phyloP scores from a whole-genome alignment of 1,284 basidiomycete species.

The Sporisorium graminicola region DNA sequence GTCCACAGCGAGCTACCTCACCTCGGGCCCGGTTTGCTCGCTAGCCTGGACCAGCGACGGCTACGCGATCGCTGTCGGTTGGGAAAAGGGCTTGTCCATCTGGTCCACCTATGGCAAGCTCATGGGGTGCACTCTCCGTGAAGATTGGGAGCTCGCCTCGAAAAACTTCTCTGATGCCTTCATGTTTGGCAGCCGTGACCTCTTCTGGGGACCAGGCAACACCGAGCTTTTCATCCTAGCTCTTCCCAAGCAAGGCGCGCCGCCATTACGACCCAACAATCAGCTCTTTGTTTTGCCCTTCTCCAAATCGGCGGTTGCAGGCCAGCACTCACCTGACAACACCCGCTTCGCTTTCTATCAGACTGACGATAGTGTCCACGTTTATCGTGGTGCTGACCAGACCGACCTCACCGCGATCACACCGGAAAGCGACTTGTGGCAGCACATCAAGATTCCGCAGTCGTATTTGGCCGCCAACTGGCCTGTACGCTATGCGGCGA shows the following conservation, averaged over 20 bases:
- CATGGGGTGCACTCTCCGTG: slow-evolving; percentile 79
- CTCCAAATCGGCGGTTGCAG: slow-evolving; percentile 91
- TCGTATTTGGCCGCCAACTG: slow-evolving; percentile 90
- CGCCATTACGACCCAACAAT: slow-evolving; percentile 29
- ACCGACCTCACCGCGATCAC: slow-evolving; percentile 98
- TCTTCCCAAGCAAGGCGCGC: slow-evolving; percentile 17
- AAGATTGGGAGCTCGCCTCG: slow-evolving; percentile 75
- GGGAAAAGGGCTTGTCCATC: slow-evolving; percentile 88
- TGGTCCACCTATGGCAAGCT: slow-evolving; percentile 91
- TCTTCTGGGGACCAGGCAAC: slow-evolving; percentile 67
- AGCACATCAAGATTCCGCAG: slow-evolving; percentile 79
- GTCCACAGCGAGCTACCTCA: slow-evolving; percentile 67
- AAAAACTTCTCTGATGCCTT: slow-evolving; percentile 78
- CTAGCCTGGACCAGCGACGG: slow-evolving; percentile 85
- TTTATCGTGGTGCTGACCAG: slow-evolving; percentile 97
- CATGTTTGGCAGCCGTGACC: slow-evolving; percentile 78
- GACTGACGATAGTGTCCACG: slow-evolving; percentile 90
- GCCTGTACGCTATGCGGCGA: slow-evolving; percentile 92
- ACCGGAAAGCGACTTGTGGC: slow-evolving; percentile 90
- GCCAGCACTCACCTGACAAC: slow-evolving; percentile 92
- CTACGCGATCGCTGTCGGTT: slow-evolving; percentile 95
- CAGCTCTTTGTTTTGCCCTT: slow-evolving; percentile 75
- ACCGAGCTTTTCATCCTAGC: slow-evolving; percentile 58
- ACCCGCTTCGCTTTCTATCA: slow-evolving; percentile 94
- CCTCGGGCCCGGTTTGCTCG: slow-evolving; percentile 79